A percentile compares a stretch with the other conserved stretches of the same genome.
phyloP scores from a whole-genome alignment of 768 basidiomycete genomes.

The Cystobasidium ongulense region DNA sequence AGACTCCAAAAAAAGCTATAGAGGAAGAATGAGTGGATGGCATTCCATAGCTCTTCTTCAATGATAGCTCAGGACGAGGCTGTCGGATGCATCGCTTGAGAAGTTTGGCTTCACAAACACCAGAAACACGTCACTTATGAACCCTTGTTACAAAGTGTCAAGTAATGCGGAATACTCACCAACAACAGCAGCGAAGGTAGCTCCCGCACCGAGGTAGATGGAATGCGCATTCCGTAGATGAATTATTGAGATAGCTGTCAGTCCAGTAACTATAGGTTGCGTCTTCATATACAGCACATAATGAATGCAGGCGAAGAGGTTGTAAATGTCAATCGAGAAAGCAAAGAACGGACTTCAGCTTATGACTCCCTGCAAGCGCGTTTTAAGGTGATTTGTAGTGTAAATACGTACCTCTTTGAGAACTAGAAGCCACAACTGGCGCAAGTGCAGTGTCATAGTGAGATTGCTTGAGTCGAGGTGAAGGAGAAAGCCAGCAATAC shows the following conservation, averaged over 20 bases:
- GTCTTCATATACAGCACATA: slow-evolving; percentile 3
- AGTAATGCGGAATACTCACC: slow-evolving; percentile 39
- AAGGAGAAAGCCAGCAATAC: background rate
- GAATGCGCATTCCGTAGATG: slow-evolving; percentile 46
- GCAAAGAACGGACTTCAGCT: too few species aligned
- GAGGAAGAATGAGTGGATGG: slow-evolving; percentile 49
- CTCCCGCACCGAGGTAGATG: slow-evolving; percentile 45
- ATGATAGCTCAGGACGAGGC: slow-evolving; percentile 44
- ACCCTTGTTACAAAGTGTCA: background rate
- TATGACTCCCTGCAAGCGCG: too few species aligned
- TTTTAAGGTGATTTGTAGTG: background rate
- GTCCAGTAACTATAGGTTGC: slow-evolving; percentile 31
- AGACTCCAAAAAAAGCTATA: slow-evolving; percentile 47
- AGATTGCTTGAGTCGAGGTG: background rate
- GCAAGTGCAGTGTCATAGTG: background rate
- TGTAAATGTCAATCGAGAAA: background rate
- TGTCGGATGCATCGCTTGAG: slow-evolving; percentile 46
- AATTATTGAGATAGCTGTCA: slow-evolving; percentile 43
- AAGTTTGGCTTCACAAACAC: slow-evolving; percentile 44
- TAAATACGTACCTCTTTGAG: slow-evolving; percentile 12
- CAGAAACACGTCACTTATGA: background rate
- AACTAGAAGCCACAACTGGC: slow-evolving; percentile 6
- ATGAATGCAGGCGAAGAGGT: background rate
- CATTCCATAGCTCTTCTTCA: slow-evolving; percentile 49
- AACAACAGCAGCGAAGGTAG: slow-evolving; percentile 44